Evolutionary conservation across 345 rosid genomes (phyloP), one percentile per base, ranked within the genome.

Genomic region (Eucalyptus urophylla): DNA sequence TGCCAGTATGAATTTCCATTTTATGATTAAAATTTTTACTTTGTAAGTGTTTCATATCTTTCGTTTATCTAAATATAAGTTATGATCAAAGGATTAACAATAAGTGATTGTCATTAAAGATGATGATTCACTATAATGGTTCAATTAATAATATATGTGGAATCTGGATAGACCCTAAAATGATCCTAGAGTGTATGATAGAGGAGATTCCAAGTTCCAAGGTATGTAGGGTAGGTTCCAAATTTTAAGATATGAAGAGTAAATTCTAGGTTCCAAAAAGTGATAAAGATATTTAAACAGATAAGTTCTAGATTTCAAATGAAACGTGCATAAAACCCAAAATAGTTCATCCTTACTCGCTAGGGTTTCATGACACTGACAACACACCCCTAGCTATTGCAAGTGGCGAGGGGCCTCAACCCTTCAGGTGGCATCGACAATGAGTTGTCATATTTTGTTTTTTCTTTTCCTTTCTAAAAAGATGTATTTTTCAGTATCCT

Each of bases 311-410:
- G 24, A 53, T 53, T 19, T 53, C 10, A 53, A 0, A 2, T 53
- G 25, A 0, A 1, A 53, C 5, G 0, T 53, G 0, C 25, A 19
- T 9, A 0, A 0, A 53, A 53, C 2, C 0, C 4, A 53, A 19
- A 53, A 53, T 1, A 7, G 0, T 8, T 53, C 24, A 53, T 53
- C 58, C 25, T 1, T 53, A 16, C 8, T 72, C 27, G 0, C 6
- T 1, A 24, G 3, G 29, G 62, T 56, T 56, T 22, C 13, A 24
- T 56, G 62, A 10, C 62, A 29, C 62, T 24, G 10, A 56, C 62
- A 10, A 56, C 29, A 53, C 58, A 53, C 2, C 58, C 56, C 7
- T 2, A 6, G 1, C 7, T 19, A 5, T 33, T 19, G 81, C 14
- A 72, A 72, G 25, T 22, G 8, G 45, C 14, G 2, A 69, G 24